These are phyloP conservation scores for Malbranchea zuffiana DNA, from an alignment of 2,329 filamentous ascomycete species.

Conservation along the genomic window DNA sequence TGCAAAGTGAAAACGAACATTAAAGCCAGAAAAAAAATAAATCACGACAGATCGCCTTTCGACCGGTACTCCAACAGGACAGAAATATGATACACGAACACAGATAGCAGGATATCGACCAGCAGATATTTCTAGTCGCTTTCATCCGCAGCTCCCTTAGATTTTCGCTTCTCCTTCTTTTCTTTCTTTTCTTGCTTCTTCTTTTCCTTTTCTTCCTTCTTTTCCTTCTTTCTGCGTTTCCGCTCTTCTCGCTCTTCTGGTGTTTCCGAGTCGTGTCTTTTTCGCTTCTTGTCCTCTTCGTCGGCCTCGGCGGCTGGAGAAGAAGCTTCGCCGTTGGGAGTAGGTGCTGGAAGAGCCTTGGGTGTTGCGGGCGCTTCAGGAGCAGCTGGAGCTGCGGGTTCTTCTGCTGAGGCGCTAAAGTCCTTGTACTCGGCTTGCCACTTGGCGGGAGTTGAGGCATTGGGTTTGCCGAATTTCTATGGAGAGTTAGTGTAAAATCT, in stretches of 20 bases:
- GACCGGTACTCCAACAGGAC: constrained; percentile 31
- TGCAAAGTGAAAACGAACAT: too few relatives aligned
- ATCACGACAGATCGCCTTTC: constrained; percentile 20
- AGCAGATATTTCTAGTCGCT: constrained; percentile 28
- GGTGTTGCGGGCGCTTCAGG: constrained; percentile 35
- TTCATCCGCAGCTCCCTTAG: constrained; percentile 55
- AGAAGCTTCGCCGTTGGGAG: constrained; percentile 21
- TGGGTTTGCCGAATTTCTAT: constrained; percentile 79
- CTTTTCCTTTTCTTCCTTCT: constrained; percentile 46
- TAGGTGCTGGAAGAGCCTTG: constrained; percentile 20
- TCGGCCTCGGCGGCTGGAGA: constrained; percentile 27
- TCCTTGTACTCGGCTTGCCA: constrained; percentile 93
- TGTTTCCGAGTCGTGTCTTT: constrained; percentile 47
- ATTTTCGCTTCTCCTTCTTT: constrained; percentile 44
- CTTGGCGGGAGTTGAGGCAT: constrained; percentile 84
- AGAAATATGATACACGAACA: constrained; percentile 35
- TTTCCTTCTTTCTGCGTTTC: constrained; percentile 61
- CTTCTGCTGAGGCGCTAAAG: constrained; percentile 46
- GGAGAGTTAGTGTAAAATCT: constrained; percentile 25
- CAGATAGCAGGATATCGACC: constrained; percentile 10
- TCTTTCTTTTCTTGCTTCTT: constrained; percentile 53
- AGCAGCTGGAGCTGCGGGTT: constrained; percentile 36
- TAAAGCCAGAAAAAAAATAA: constrained; percentile 2
- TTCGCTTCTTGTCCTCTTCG: constrained; percentile 42
- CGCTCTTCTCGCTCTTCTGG: constrained; percentile 44